Base-by-base conservation (phyloP, 805 yeast species). In the Aciculoconidium aculeatum region DNA sequence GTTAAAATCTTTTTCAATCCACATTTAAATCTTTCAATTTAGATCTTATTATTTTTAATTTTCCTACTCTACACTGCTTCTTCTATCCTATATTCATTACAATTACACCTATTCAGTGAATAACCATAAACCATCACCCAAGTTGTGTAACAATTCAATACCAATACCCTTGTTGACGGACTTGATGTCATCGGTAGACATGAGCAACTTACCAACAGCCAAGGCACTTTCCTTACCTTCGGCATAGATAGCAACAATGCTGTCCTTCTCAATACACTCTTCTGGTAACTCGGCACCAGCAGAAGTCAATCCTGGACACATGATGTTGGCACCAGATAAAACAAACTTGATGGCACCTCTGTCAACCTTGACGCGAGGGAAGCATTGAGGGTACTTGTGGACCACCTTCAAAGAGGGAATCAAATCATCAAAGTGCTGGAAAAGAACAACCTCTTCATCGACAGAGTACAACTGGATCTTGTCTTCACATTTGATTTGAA, bases 261-360 rank as follows among this genome's bases (percentile, higher is more conserved):
- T 65, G 31, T 71, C 94, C 42, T 74, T 67, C 23, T 72, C 77
- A 35, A 76, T 51, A 21, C 79, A 74, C 17, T 79, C 79, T 14
- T 78, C 88, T 12, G 96, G 95, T 37, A 87, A 63, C 31, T 61
- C 58, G 12, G 94, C 96, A 23, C 96, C 95, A 2, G 80, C 69
- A 11, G 92, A 77, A 0, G 95, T 86, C 40, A 86, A 68, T 11
- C 96, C 96, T 3, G 95, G 95, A 58, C 96, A 88, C 97, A 88
- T 88, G 48, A 88, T 83, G 49, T 88, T 88, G 16, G 96, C 96
- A 33, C 96, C 97, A 4, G 94, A 80, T n/a, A 88, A 62, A 15
- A 88, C 92, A 49, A 88, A 88, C 57, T 88, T 88, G 53, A 88
- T 88, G 29, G 97, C 97, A 34, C 97, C 97, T 52, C 96, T 72